phyloP scores from a whole-genome alignment of 179 eudicot genomes.

The Heliamphora pulchella region DNA sequence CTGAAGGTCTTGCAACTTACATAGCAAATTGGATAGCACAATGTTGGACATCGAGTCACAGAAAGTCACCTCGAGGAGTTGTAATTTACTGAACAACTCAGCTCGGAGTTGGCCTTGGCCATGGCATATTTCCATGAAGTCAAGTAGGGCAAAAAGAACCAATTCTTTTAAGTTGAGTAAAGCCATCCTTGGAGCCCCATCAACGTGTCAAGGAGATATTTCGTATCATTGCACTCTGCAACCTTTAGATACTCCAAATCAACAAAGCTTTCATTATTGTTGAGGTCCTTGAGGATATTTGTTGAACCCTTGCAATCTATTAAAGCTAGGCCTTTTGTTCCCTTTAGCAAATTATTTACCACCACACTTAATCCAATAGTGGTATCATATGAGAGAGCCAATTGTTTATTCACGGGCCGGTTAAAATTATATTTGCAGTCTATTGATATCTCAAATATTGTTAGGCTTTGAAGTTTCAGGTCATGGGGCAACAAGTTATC shows the following conservation, averaged over 20 bases:
- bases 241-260: constrained; percentile 6
- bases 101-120: neutral
- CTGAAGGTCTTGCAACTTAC: neutral
- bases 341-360: neutral
- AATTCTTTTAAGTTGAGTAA: neutral
- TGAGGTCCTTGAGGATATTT: constrained; percentile 5
- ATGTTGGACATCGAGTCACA: neutral
- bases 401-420: neutral
- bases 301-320: neutral
- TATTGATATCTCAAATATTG: neutral
- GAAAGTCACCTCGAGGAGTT: neutral
- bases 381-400: neutral
- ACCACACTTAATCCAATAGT: neutral
- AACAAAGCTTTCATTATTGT: constrained; percentile 10
- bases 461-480: neutral
- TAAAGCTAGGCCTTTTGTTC: neutral
- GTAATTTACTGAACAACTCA: neutral
- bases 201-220: neutral
- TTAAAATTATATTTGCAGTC: neutral
- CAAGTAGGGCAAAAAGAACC: neutral
- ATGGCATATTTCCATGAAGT: neutral
- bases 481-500: neutral
- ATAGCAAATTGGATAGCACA: neutral
- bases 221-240: constrained; percentile 4
- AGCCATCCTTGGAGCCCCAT: neutral